Conservation (phyloP, 192 early-diverging fungal genomes). For the Entophlyctis helioformis region DNA sequence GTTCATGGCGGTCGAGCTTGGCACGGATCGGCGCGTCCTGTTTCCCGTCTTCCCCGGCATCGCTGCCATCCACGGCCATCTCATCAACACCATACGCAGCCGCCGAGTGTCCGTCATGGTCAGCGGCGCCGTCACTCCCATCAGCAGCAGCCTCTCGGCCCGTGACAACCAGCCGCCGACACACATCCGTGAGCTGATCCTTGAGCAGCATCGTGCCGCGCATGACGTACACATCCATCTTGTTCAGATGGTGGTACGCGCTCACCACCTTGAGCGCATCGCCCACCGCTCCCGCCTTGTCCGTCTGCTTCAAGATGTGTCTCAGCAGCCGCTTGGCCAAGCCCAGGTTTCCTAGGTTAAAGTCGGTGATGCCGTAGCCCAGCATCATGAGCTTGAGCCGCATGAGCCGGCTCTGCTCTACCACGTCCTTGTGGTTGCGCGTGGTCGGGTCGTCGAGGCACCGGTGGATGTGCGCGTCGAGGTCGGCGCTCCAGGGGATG, state of each 20-base stretch:
- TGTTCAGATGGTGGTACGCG: conserved; percentile 44
- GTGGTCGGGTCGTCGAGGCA: conserved; percentile 1
- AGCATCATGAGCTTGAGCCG: conserved; percentile 47
- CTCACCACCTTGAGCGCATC: conserved; percentile 48
- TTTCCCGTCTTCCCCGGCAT: no score
- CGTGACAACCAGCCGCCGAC: no score
- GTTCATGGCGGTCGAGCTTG: no score
- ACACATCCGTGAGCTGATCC: no score
- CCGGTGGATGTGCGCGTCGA: conserved; percentile 12
- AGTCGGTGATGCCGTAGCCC: conserved; percentile 36
- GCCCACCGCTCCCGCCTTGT: conserved; percentile 31
- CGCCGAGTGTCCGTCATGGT: no score
- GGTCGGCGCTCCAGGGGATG: conserved; percentile 46
- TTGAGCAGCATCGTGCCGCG: conserved; percentile 37
- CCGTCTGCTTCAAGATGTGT: conserved; percentile 33
- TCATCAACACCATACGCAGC: no score
- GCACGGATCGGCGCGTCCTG: no score
- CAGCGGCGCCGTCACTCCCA: no score
- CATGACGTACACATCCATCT: conserved; percentile 37
- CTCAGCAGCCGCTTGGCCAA: conserved; percentile 39
- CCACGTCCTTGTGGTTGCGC: conserved; percentile 22
- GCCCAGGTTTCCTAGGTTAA: conserved; percentile 44
- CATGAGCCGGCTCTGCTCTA: conserved; percentile 55
- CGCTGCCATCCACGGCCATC: no score
- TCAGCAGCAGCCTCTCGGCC: no score